Evolutionary conservation across 805 yeast genomes (phyloP), one percentile per base, ranked within the genome.

Genomic region (Cyberlindnera euphorbiiphila): DNA sequence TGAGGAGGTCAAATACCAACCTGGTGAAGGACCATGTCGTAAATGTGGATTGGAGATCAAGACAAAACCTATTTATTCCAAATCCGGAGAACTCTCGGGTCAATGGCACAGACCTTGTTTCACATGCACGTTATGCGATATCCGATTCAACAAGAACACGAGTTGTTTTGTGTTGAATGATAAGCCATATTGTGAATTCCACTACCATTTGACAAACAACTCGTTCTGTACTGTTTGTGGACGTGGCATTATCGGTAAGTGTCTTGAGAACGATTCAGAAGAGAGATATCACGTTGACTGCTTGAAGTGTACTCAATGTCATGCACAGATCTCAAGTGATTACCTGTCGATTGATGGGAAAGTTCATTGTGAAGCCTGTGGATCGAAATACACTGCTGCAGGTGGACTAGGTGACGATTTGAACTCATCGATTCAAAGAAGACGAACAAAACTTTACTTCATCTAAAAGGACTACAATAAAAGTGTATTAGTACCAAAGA

Each of bases 91-190:
- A 53, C 64, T 84, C 31, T 74, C 86, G 2, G 98, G 97, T 0
- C 91, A 88, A 57, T 93, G 98, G 98, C 98, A 93, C 57, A 71
- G 94, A 26, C 61, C 69, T 12, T 93, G 98, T 57, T 91, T 93
- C 66, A 65, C 66, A 11, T 93, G 98, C 65, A 62, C 69, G 14
- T 60, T 67, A 10, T 91, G 98, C 64, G 61, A 60, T 8, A 54
- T 68, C 2, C 61, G 60, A 25, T 84, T 85, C 60, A 69, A 67
- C 46, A 83, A 77, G 51, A 69, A 73, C 10, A 72, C 74, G 13
- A 74, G 76, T 18, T 81, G 88, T 50, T 93, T 89, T 58, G 95
- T 85, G 6, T 69, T 77, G 28, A 68, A 79, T 22, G 95, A 91
- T 61, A 54, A 66, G 42, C 96, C 98, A 11, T 87, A 79, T 60